Base-by-base conservation (phyloP, 2,329 filamentous ascomycete genomes). In the Cercospora sp. region DNA sequence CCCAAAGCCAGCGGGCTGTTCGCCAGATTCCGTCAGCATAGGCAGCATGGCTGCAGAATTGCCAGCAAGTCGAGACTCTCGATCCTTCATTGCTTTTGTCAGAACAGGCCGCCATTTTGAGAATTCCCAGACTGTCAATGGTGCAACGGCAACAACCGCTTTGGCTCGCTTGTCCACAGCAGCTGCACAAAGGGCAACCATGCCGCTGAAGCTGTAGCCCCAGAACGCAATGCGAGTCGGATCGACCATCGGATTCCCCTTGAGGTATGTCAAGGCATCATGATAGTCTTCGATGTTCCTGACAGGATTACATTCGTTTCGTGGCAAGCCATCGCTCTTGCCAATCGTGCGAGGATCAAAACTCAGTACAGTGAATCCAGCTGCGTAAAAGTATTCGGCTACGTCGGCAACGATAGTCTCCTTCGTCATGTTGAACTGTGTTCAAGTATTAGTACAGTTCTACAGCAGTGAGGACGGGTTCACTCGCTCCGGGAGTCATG, bases 321-420 rank as follows among this genome's bases (percentile, higher is more conserved):
- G 77, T 1, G 81, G 81, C 6, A 69, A 5, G 5, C 81, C 81
- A 24, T 80, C 81, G 45, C 80, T 82, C 5, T 62, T 37, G 0
- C 81, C 81, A 8, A 80, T 69, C 26, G 68, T 73, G 5, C 81
- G 77, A 0, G 78, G 75, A 59, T 83, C 81, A 68, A 79, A 82
- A 3, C 75, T 55, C 3, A 82, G 72, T 1, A 76, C 78, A 0
- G 77, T 81, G 62, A 82, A 71, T 16, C 79, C 80, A 0, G 71
- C 68, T 2, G 61, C 37, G 60, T 81, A 77, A 65, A 81, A 80
- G 3, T 63, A 65, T 21, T 75, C 71, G 4, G 80, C 37, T 1
- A 43, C 37, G 13, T 43, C 37, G 13, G 37, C 37, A 13, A 43
- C 37, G 37, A 43, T 43, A 8, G 37, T 43, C 37, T 43, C 37